Evolutionary conservation across 495 filamentous ascomycete species (phyloP).

Genomic region (Astrothelium subdiscretum): DNA sequence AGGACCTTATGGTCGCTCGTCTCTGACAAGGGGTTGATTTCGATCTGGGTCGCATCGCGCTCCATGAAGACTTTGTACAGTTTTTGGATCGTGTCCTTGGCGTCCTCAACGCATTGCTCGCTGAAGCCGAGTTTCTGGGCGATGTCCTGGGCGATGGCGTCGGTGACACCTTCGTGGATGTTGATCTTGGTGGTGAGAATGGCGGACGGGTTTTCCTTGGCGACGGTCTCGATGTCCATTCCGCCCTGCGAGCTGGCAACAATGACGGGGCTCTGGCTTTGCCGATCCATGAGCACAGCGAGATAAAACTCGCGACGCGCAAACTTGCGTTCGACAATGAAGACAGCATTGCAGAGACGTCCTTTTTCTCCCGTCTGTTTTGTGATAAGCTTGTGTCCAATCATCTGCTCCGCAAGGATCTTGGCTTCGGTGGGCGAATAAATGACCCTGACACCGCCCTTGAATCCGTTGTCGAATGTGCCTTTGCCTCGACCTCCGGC

Average conservation of each 20-base stretch:
- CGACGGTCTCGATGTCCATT: constrained; percentile 97
- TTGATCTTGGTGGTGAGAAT: constrained; percentile 88
- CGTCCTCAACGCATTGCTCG: constrained; percentile 89
- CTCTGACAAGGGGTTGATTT: constrained; percentile 97
- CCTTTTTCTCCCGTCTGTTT: constrained; percentile 94
- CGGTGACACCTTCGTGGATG: constrained; percentile 89
- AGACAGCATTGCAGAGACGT: constrained; percentile 88
- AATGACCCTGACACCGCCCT: constrained; percentile 96
- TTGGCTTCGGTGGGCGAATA: constrained; percentile 87
- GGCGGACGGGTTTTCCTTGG: constrained; percentile 91
- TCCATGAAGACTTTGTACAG: constrained; percentile 98
- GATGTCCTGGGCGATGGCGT: constrained; percentile 84
- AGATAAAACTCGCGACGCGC: constrained; percentile 98
- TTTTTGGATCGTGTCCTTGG: constrained; percentile 92
- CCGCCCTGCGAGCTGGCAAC: constrained; percentile 96
- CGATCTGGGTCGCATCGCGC: constrained; percentile 95
- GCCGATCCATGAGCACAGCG: constrained; percentile 93
- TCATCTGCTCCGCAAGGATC: constrained; percentile 99
- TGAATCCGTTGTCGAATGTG: constrained; percentile 92
- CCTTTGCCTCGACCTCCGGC: constrained; percentile 97
- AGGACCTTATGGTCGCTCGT: constrained; percentile 94
- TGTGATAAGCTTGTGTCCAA: constrained; percentile 97
- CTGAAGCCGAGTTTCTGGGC: constrained; percentile 91
- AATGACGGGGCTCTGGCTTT: constrained; percentile 83
- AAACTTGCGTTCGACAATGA: constrained; percentile 99